Conservation (phyloP, 208 protist species). For the Trypanosomatidae sp. region DNA sequence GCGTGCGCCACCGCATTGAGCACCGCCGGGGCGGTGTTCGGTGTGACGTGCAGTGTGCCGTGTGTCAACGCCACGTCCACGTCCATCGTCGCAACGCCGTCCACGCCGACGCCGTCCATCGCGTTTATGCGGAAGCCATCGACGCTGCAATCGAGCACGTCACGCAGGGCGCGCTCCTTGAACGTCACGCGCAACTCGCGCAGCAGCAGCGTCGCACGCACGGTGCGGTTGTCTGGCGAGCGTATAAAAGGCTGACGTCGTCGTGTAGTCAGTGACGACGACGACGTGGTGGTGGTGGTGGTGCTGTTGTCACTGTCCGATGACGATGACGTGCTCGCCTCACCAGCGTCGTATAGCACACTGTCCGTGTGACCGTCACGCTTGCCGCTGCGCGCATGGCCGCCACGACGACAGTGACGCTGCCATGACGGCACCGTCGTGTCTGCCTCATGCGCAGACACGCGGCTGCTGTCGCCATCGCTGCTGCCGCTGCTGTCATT, state of each 20-base stretch:
- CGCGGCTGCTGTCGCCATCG: no score
- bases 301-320: no score
- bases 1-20: constrained; percentile 34
- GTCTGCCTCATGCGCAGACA: no score
- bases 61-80: constrained; percentile 21
- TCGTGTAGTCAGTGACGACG: no score
- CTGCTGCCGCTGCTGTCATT: no score
- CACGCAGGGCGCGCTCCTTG: constrained; percentile 82
- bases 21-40: constrained; percentile 56
- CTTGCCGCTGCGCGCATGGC: no score
- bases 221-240: constrained; percentile 45
- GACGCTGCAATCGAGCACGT: constrained; percentile 68
- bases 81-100: constrained; percentile 29
- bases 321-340: no score
- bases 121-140: constrained; percentile 15
- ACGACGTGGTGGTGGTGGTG: no score
- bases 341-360: no score
- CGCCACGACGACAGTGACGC: no score
- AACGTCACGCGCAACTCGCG: constrained; percentile 42
- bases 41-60: constrained; percentile 52
- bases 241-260: constrained; percentile 23
- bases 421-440: no score
- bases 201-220: constrained; percentile 30
- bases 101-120: constrained; percentile 67
- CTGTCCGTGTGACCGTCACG: no score